phyloP scores from a whole-genome alignment of 768 basidiomycete genomes.

The Tylopilus balloui region DNA sequence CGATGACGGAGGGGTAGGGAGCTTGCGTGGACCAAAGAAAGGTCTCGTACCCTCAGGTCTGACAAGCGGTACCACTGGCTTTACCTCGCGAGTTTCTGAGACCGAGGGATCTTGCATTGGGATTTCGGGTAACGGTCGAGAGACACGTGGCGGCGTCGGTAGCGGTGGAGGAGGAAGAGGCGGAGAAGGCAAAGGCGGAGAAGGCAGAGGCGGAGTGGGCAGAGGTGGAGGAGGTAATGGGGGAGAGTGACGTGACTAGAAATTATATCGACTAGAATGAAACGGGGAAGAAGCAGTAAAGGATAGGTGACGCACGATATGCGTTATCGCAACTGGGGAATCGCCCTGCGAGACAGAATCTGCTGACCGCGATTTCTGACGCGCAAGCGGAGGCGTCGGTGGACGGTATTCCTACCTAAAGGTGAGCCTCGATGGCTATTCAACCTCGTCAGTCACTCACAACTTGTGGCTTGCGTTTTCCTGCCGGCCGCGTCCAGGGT shows the following conservation, averaged over 20 bases:
- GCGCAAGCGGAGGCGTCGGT: slow-evolving; percentile 51
- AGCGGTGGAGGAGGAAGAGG: slow-evolving; percentile 26
- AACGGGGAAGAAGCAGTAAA: not conserved
- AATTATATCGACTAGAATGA: not conserved
- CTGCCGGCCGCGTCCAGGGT: slow-evolving; percentile 28
- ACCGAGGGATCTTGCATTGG: slow-evolving; percentile 18
- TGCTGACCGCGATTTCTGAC: slow-evolving; percentile 33
- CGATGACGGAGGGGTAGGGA: slow-evolving; percentile 31
- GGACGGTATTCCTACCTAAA: slow-evolving; percentile 47
- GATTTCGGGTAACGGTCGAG: slow-evolving; percentile 29
- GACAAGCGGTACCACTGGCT: slow-evolving; percentile 6
- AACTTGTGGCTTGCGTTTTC: slow-evolving; percentile 25
- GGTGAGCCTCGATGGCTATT: slow-evolving; percentile 1
- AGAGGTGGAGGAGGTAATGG: slow-evolving; percentile 19
- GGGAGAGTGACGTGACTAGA: slow-evolving; percentile 26
- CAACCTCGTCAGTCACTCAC: slow-evolving; percentile 17
- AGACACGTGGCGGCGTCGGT: slow-evolving; percentile 26
- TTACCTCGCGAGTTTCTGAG: slow-evolving; percentile 17
- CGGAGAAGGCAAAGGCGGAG: slow-evolving; percentile 21
- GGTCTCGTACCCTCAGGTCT: slow-evolving; percentile 20
- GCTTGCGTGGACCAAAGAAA: slow-evolving; percentile 26
- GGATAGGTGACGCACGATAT: slow-evolving; percentile 20
- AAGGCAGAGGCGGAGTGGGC: slow-evolving; percentile 16
- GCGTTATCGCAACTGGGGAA: slow-evolving; percentile 27
- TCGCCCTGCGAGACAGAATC: slow-evolving; percentile 31